Base-by-base conservation (phyloP, 441 rosid genomes). In the Pelargonium australe region DNA sequence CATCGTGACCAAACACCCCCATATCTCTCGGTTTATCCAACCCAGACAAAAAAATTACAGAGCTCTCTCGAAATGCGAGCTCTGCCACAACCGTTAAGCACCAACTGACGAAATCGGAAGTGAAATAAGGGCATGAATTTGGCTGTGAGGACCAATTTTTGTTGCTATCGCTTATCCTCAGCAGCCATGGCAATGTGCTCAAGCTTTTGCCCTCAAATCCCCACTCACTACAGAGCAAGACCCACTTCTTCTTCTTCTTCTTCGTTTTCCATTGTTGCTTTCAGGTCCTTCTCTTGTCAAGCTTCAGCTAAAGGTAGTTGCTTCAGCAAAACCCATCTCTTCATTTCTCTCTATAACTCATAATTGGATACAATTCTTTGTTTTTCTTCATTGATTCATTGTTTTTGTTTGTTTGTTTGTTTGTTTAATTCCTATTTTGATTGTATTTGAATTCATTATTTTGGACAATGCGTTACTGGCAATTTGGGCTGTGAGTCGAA, bases 121-220 rank as follows among this genome's bases (percentile, higher is more conserved):
- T 0, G 13, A 62, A 68, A 34, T 25, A 25, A 10, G 73, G 63
- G 58, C 65, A 72, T 66, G 77, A 25, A 53, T 45, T 73, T 37
- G 68, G 65, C 57, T 9, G 72, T 76, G 6, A 75, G 71, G 66
- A 28, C 13, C 71, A 57, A 47, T 55, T 49, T 16, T 40, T 58
- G 49, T 68, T 11, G 62, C 19, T 66, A n/a, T 20, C 69, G 17
- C 73, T 78, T 78, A 75, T 80, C 82, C 72, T 63, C 79, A 68
- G 62, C 78, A 17, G 78, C 86, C 72, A 86, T 89, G 91, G 86
- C 86, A 37, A 68, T 80, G 73, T 79, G 82, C 80, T 85, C 89
- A 7, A 77, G 81, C 77, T 86, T 86, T 69, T 81, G 83, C 77
- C 83, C 95, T 73, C 85, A 70, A 10, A 44, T 89, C 51, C 79